A percentile compares a stretch with the other conserved stretches of the same genome.
These are phyloP conservation scores for Salix udensis DNA, from an alignment of 345 rosid species.

Conservation along the genomic window DNA sequence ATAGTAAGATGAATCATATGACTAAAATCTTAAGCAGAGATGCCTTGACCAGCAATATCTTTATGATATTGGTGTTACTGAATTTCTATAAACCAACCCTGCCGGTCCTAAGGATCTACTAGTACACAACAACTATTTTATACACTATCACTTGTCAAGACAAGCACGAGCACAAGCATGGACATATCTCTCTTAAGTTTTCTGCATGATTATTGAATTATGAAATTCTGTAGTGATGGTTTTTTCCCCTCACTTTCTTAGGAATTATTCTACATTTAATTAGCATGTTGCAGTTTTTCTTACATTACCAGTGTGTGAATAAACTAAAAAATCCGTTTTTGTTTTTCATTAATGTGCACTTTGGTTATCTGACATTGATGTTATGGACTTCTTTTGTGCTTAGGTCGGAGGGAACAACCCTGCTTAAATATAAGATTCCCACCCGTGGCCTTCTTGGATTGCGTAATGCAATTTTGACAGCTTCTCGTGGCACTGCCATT, in stretches of 20 bases:
- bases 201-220: too few relatives aligned
- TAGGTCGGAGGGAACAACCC: constrained; percentile 82
- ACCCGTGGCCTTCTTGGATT: constrained; percentile 97
- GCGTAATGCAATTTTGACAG: constrained; percentile 94
- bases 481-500: constrained; percentile 93
- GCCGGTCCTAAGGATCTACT: too few relatives aligned
- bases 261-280: neutral
- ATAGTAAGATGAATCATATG: neutral
- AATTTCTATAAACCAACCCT: too few relatives aligned
- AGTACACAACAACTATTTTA: neutral
- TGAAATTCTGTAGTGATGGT: neutral
- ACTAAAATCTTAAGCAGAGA: neutral
- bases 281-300: neutral
- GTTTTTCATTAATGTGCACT: constrained; percentile 1
- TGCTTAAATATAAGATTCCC: constrained; percentile 81
- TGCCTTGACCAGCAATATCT: neutral
- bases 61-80: neutral
- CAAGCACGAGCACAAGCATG: too few relatives aligned
- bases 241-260: neutral
- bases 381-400: constrained; percentile 8
- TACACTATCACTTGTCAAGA: neutral
- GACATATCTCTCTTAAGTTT: too few relatives aligned
- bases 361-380: neutral
- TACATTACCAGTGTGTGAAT: neutral
- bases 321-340: neutral